These are phyloP conservation scores for Carex kokanica DNA, from an alignment of 176 grass and related monocot species.

Conservation along the genomic window DNA sequence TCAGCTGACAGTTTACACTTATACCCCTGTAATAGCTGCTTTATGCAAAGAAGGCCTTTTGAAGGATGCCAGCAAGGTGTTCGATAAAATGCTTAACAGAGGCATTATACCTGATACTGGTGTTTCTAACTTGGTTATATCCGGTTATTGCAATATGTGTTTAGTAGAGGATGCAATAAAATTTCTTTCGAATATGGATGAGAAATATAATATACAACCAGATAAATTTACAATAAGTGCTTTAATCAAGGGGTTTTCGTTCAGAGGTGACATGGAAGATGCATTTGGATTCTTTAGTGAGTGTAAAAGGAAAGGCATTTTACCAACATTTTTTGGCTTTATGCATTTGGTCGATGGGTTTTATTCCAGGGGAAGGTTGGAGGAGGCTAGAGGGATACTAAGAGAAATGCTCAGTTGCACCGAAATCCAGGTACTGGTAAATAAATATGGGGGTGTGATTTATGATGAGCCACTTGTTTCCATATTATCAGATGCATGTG, in stretches of 20 bases:
- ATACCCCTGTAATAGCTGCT: constrained; percentile 68
- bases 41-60: constrained; percentile 87
- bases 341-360: constrained; percentile 68
- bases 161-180: constrained; percentile 63
- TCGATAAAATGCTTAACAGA: constrained; percentile 60
- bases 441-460: constrained; percentile 55
- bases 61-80: constrained; percentile 59
- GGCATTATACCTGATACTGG: constrained; percentile 56
- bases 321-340: constrained; percentile 82
- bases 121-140: constrained; percentile 74
- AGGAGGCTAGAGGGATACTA: constrained; percentile 73
- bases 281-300: constrained; percentile 61
- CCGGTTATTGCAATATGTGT: constrained; percentile 65
- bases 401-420: constrained; percentile 70
- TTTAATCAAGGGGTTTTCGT: constrained; percentile 59
- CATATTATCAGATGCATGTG: constrained; percentile 65
- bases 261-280: constrained; percentile 68
- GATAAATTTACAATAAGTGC: constrained; percentile 73
- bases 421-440: constrained; percentile 56
- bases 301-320: constrained; percentile 38
- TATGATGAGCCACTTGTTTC: constrained; percentile 51
- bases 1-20: constrained; percentile 59
- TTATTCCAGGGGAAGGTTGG: constrained; percentile 83
- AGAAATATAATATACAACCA: constrained; percentile 47
- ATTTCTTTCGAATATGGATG: constrained; percentile 47